phyloP scores from a whole-genome alignment of 2,329 filamentous ascomycete species.

The Xylariales sp. region DNA sequence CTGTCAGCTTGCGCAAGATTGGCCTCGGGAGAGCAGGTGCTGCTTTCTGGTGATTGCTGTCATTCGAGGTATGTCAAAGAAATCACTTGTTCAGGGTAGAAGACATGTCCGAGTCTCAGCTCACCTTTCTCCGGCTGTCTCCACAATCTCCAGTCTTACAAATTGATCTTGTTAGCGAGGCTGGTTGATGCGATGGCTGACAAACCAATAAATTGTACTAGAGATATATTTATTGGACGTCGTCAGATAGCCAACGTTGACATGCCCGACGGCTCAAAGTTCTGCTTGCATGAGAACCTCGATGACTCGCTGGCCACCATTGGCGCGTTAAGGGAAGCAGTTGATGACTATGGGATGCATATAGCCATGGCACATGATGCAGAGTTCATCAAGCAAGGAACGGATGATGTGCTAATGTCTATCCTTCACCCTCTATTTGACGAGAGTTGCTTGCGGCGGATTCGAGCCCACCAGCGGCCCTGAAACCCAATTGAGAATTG shows the following conservation, averaged over 20 bases:
- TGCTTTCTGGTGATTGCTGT: constrained; percentile 2
- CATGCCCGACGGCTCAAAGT: background rate
- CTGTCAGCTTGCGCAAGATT: background rate
- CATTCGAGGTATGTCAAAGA: background rate
- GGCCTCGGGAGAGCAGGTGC: background rate
- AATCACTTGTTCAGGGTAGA: background rate
- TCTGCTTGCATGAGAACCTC: constrained; percentile 1
- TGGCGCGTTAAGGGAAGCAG: background rate
- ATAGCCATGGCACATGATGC: constrained; percentile 1
- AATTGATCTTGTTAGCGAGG: too few species aligned
- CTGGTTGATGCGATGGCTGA: too few species aligned
- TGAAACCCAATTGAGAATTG: too few species aligned
- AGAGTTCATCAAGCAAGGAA: background rate
- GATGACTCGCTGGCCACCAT: background rate
- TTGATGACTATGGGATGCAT: background rate
- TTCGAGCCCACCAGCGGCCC: background rate
- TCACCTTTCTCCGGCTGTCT: background rate
- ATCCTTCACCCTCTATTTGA: constrained; percentile 1
- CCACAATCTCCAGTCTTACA: too few species aligned
- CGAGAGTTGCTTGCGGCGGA: background rate
- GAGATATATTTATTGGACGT: background rate
- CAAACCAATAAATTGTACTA: background rate
- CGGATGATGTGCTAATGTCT: background rate
- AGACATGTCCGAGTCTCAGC: background rate
- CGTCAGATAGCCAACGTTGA: background rate